Conservation (phyloP, 2,329 filamentous ascomycete genomes). For the Chaetoscypha palmicola region DNA sequence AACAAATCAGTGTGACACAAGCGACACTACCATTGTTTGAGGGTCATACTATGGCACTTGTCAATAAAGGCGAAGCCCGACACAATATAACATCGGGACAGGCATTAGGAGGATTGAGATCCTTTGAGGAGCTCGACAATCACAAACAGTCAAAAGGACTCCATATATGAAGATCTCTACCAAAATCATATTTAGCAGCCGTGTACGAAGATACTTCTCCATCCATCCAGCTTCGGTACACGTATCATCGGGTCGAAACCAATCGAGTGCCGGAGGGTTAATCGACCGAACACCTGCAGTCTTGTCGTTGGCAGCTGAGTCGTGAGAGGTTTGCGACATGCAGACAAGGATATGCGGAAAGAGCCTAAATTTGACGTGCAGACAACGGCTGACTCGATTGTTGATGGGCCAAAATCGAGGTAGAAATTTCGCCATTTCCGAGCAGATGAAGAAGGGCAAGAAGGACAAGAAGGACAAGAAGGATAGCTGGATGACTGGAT, state of each 20-base stretch:
- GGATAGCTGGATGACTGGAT: too few relatives aligned
- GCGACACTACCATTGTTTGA: too few relatives aligned
- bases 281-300: not conserved
- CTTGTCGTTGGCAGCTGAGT: not conserved
- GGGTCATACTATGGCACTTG: too few relatives aligned
- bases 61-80: too few relatives aligned
- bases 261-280: not conserved
- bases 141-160: not conserved
- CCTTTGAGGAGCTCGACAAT: not conserved
- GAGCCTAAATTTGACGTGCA: not conserved
- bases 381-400: not conserved
- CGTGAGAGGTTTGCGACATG: not conserved
- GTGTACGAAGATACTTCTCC: not conserved
- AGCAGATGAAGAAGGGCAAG: too few relatives aligned
- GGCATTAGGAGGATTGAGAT: too few relatives aligned
- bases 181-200: not conserved
- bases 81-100: too few relatives aligned
- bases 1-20: too few relatives aligned
- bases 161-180: not conserved
- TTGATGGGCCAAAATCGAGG: too few relatives aligned
- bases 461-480: too few relatives aligned
- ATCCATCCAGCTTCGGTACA: not conserved
- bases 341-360: not conserved
- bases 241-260: not conserved
- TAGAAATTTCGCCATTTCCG: too few relatives aligned